Evolutionary conservation across 768 basidiomycete species (phyloP).

Genomic region (Tricholoma matsutake): DNA sequence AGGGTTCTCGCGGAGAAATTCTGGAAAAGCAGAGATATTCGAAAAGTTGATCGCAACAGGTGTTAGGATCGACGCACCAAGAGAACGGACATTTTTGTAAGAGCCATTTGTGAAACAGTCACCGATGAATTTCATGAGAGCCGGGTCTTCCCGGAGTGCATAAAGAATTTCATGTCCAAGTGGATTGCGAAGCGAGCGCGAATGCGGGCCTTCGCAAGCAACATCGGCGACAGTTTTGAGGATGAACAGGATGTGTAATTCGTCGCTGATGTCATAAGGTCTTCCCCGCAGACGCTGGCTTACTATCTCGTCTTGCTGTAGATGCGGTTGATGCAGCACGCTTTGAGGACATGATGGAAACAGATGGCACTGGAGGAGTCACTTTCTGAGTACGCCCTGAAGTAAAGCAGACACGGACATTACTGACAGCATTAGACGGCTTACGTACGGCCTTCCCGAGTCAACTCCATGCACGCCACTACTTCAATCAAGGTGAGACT

Average conservation of each 20-base stretch:
- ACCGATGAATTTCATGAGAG: background rate
- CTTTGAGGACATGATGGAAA: no score
- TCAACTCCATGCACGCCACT: constrained; percentile 28
- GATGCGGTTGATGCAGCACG: no score
- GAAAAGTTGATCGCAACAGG: background rate
- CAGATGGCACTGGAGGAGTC: no score
- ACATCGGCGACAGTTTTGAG: background rate
- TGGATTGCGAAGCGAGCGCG: no score
- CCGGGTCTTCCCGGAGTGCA: no score
- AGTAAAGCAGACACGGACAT: no score
- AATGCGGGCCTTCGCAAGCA: background rate
- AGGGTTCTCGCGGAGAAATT: background rate
- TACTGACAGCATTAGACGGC: no score
- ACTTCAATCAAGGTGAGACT: constrained; percentile 23
- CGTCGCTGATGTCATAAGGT: background rate
- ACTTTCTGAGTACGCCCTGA: no score
- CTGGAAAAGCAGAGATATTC: background rate
- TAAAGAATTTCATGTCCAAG: no score
- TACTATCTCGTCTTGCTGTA: background rate
- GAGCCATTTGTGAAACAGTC: background rate
- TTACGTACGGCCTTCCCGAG: no score
- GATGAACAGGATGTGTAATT: background rate
- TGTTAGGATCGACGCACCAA: background rate
- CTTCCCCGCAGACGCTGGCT: background rate
- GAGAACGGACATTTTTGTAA: background rate